Evolutionary conservation across 345 rosid genomes (phyloP).

Genomic region (Acer saccharum): DNA sequence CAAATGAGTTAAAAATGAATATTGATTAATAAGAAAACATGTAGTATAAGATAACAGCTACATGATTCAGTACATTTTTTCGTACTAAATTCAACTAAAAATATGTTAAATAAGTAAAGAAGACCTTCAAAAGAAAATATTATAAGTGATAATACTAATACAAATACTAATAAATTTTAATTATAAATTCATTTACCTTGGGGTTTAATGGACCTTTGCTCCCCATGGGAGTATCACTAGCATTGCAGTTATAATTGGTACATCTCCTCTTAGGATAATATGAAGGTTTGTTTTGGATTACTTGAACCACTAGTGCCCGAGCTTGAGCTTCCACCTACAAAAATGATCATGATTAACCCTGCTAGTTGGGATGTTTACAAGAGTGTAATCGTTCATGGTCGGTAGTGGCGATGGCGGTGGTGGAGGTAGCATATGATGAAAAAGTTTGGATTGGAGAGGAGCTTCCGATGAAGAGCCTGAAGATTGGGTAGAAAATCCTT

Average conservation of each 20-base stretch:
- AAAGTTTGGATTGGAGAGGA: background rate
- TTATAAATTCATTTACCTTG: slow-evolving; percentile 25
- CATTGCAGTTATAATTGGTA: slow-evolving; percentile 34
- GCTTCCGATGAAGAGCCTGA: background rate
- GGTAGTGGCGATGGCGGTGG: background rate
- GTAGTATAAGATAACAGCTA: no score
- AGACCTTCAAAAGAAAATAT: no score
- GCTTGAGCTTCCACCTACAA: background rate
- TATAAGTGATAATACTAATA: no score
- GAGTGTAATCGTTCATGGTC: background rate
- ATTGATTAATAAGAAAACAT: no score
- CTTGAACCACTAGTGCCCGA: background rate
- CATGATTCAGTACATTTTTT: no score
- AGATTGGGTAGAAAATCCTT: background rate
- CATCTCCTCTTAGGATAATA: slow-evolving; percentile 25
- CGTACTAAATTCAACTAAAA: no score
- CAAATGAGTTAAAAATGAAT: no score
- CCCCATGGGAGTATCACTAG: slow-evolving; percentile 45
- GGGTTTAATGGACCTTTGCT: slow-evolving; percentile 49
- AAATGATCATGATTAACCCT: background rate
- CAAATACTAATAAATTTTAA: background rate
- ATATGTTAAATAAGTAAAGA: no score
- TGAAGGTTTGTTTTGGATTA: background rate
- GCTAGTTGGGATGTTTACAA: background rate
- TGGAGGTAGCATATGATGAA: background rate